Evolutionary conservation across 2,329 filamentous ascomycete species (phyloP), one percentile per base, ranked within the genome.

Genomic region (Talaromyces sp.): DNA sequence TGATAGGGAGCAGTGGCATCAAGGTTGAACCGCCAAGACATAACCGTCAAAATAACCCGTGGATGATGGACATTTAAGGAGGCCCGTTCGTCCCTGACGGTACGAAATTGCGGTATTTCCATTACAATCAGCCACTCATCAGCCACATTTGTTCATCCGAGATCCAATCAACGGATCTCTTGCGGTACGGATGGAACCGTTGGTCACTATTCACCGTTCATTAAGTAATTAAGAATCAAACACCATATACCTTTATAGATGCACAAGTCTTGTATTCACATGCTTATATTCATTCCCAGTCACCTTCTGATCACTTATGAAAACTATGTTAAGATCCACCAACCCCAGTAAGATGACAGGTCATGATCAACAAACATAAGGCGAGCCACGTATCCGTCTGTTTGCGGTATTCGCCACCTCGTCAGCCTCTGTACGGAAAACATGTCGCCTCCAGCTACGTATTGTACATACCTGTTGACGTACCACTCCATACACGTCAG

Each of bases 381-480:
- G 35, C 54, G 9, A 37, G 35, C 18, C 16, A 28, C 25, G 21
- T 57, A 25, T 23, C 7, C 25, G 8, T 1, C 25, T 57, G 54
- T 31, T 39, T 25, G 33, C 54, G 37, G 54, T 28, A 40, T 57
- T 57, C 54, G 54, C 54, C 54, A 57, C 54, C 25, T 28, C 46
- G 8, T n/a, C 14, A 50, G 42, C 42, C 23, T 14, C 42, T 55
- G 46, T n/a, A 31, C 25, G 8, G 7, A 52, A 31, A 18, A 9
- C 48, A 33, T 54, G 31, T 37, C 31, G 50, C 50, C 50, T 54
- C 50, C 50, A 40, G 16, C 40, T 54, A 55, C 37, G 58, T 61
- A 61, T 40, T 18, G 31, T 52, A 48, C 58, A 52, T 60, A 40
- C 58, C 44, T 18, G 21, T 52, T 60, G 58, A 52, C 58, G 44